These are phyloP conservation scores for Dactylonectria macrodidyma DNA, from an alignment of 2,329 filamentous ascomycete species.

Conservation along the genomic window DNA sequence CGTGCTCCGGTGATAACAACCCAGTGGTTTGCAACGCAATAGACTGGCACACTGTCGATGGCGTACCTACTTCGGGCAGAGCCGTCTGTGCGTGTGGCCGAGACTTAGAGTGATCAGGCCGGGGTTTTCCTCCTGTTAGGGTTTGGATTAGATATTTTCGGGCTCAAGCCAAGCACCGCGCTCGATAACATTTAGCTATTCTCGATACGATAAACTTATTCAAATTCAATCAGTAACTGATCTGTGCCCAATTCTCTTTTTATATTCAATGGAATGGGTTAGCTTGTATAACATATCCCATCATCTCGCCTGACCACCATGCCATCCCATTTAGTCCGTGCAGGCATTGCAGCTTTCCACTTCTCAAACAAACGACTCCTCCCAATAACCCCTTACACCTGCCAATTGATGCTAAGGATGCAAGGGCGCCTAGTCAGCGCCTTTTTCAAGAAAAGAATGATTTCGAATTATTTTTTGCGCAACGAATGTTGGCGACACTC, in stretches of 20 bases:
- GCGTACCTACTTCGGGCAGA: conserved; percentile 4
- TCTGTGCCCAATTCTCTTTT: no score
- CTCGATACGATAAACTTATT: no score
- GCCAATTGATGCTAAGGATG: not conserved
- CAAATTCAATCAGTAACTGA: no score
- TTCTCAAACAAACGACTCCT: not conserved
- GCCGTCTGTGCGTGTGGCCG: not conserved
- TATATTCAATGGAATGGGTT: no score
- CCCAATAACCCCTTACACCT: not conserved
- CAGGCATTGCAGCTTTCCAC: not conserved
- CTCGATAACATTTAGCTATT: no score
- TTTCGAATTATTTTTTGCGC: not conserved
- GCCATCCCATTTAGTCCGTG: not conserved
- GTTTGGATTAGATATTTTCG: not conserved
- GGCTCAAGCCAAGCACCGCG: no score
- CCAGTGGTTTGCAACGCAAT: conserved; percentile 2
- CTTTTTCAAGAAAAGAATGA: not conserved
- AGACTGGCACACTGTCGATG: conserved; percentile 12
- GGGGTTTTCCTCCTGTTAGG: not conserved
- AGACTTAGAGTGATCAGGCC: not conserved
- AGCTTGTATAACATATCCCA: not conserved
- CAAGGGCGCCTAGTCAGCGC: not conserved
- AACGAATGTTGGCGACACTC: not conserved
- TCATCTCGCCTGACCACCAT: not conserved
- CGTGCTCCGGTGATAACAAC: conserved; percentile 12